These are phyloP conservation scores for Mortierella sp. DNA, from an alignment of 371 early-diverging fungal species.

Conservation along the genomic window DNA sequence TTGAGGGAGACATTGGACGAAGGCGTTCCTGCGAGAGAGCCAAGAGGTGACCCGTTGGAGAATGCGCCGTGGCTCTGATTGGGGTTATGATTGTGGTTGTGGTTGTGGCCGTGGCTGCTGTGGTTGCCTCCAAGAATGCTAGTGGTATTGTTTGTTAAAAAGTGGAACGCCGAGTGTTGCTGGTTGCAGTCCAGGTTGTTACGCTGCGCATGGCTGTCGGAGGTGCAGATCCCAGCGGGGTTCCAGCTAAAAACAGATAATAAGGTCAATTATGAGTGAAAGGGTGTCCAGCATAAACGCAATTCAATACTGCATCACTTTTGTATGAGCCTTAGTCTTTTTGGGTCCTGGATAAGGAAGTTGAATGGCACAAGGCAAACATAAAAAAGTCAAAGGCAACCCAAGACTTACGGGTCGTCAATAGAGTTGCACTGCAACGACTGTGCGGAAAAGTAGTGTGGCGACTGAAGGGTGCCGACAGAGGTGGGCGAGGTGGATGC, in stretches of 20 bases:
- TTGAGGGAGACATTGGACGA: conserved; percentile 31
- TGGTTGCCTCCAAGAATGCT: neutral
- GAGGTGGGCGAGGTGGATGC: conserved; percentile 30
- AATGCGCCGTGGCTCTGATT: conserved; percentile 15
- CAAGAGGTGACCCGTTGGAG: conserved; percentile 23
- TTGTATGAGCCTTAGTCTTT: neutral
- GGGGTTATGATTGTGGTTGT: conserved; percentile 9
- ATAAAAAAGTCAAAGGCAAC: neutral
- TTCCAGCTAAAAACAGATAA: conserved; percentile 34
- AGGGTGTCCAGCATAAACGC: neutral
- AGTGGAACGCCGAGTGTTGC: conserved; percentile 47
- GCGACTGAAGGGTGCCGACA: conserved; percentile 4
- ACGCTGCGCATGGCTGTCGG: conserved; percentile 20
- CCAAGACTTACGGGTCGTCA: conserved; percentile 36
- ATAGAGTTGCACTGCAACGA: conserved; percentile 20
- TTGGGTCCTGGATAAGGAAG: neutral
- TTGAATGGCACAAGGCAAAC: neutral
- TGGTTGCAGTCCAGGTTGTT: neutral
- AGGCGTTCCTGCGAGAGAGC: conserved; percentile 27
- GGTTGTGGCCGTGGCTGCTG: neutral
- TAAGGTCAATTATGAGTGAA: neutral
- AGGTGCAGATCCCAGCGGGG: conserved; percentile 16
- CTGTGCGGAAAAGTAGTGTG: conserved; percentile 36
- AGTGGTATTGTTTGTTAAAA: conserved; percentile 15
- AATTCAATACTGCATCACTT: neutral